These are phyloP conservation scores for Cubamyces sp. DNA, from an alignment of 768 basidiomycete species.

Conservation along the genomic window DNA sequence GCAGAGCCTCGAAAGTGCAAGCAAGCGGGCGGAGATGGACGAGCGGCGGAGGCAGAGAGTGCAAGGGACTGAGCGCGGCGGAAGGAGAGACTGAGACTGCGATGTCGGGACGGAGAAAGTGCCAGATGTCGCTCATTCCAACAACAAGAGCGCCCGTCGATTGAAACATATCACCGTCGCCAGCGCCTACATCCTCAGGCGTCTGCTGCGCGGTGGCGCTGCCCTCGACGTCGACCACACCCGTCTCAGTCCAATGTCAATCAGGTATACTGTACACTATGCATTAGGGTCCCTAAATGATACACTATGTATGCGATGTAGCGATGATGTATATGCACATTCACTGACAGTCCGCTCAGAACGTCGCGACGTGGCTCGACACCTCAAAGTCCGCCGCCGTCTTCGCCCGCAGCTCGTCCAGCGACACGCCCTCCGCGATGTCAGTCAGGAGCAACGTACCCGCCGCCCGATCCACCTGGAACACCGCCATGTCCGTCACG, in stretches of 20 bases:
- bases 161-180: slow-evolving; percentile 22
- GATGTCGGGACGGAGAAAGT: neutral
- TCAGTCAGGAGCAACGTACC: slow-evolving; percentile 78
- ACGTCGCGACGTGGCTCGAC: slow-evolving; percentile 50
- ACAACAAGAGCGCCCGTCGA: neutral
- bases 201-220: neutral
- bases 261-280: slow-evolving; percentile 13
- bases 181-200: neutral
- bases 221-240: neutral
- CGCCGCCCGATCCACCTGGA: slow-evolving; percentile 76
- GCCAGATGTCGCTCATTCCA: slow-evolving; percentile 13
- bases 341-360: slow-evolving; percentile 36
- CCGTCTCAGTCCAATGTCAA: slow-evolving; percentile 7
- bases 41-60: neutral
- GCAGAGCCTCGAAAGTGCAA: neutral
- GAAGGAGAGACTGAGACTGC: neutral
- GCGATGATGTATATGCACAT: slow-evolving; percentile 15
- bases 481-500: slow-evolving; percentile 89
- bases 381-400: slow-evolving; percentile 82
- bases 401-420: slow-evolving; percentile 83
- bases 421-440: slow-evolving; percentile 75
- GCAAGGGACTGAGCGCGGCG: neutral
- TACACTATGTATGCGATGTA: slow-evolving; percentile 10
- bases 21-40: slow-evolving; percentile 1
- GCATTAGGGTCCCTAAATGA: slow-evolving; percentile 22